phyloP scores from a whole-genome alignment of 805 yeast genomes.

The Saccharomycopsis capsularis region DNA sequence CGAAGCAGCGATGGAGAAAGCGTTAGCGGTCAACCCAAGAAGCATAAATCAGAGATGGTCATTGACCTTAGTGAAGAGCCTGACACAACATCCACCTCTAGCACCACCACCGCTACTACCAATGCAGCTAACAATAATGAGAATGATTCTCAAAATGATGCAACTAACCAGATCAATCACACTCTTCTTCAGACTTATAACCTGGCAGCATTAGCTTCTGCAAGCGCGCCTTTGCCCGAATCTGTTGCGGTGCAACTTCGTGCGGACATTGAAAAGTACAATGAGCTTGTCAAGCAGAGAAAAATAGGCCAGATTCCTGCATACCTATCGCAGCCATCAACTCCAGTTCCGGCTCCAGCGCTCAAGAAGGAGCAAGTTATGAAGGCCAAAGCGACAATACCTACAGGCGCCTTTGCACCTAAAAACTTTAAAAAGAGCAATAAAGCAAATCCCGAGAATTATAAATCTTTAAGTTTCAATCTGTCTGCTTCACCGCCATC shows the following conservation, averaged over 20 bases:
- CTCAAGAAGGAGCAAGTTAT: constrained; percentile 1
- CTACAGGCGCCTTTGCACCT: constrained; percentile 20
- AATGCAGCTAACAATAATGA: no score
- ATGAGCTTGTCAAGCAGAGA: constrained; percentile 1
- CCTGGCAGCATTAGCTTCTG: no score
- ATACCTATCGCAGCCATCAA: not conserved
- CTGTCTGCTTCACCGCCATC: not conserved
- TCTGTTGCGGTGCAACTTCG: not conserved
- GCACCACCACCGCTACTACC: no score
- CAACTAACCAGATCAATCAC: no score
- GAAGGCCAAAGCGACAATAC: constrained; percentile 11
- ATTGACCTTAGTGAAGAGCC: no score
- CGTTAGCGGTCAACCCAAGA: no score
- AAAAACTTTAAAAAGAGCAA: constrained; percentile 9
- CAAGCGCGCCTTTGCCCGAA: not conserved
- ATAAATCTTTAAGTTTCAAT: no score
- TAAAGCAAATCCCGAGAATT: not conserved
- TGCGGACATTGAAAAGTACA: constrained; percentile 2
- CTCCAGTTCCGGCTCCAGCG: not conserved
- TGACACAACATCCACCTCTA: no score
- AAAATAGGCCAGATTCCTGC: not conserved
- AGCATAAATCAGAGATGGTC: no score
- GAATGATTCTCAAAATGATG: no score
- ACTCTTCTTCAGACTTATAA: no score
- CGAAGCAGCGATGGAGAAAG: no score